Percentiles rank a stretch among this genome's conserved stretches.
Conservation (phyloP, 208 protist genomes). For the Acanthamoeba pearcei region DNA sequence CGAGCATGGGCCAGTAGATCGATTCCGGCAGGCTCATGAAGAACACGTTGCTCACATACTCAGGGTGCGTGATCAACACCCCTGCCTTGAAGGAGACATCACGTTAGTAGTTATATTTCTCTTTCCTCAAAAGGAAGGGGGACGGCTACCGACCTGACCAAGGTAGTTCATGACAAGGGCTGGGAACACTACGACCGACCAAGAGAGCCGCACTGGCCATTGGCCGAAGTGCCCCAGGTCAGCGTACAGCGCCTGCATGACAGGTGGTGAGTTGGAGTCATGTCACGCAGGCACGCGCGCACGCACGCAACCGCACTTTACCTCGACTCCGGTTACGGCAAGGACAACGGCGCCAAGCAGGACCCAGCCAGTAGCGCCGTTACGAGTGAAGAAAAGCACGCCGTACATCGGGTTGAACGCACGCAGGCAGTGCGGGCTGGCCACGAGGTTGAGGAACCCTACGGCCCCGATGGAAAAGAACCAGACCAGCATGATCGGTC, state of each 20-base stretch:
- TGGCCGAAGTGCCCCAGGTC: slow-evolving; percentile 44
- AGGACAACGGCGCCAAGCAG: background rate
- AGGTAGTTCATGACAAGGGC: background rate
- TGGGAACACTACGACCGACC: background rate
- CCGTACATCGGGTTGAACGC: slow-evolving; percentile 13
- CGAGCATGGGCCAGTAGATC: background rate
- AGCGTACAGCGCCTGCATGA: slow-evolving; percentile 50
- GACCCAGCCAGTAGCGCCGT: background rate
- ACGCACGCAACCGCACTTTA: too few species aligned
- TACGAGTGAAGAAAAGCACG: background rate
- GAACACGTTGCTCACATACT: background rate
- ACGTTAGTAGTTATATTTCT: too few species aligned
- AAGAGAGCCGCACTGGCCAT: background rate
- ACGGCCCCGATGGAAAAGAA: background rate
- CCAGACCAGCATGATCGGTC: slow-evolving; percentile 21
- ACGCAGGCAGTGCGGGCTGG: background rate
- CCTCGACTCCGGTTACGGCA: background rate
- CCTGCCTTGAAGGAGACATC: too few species aligned
- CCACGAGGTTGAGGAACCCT: background rate
- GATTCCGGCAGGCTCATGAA: background rate
- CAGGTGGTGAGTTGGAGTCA: too few species aligned
- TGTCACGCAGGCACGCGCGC: too few species aligned
- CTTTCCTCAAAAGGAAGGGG: too few species aligned
- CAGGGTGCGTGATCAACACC: background rate
- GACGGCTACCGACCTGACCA: too few species aligned